Evolutionary conservation across 805 yeast genomes (phyloP), one percentile per base, ranked within the genome.

Genomic region (Blastobotrys peoriensis): DNA sequence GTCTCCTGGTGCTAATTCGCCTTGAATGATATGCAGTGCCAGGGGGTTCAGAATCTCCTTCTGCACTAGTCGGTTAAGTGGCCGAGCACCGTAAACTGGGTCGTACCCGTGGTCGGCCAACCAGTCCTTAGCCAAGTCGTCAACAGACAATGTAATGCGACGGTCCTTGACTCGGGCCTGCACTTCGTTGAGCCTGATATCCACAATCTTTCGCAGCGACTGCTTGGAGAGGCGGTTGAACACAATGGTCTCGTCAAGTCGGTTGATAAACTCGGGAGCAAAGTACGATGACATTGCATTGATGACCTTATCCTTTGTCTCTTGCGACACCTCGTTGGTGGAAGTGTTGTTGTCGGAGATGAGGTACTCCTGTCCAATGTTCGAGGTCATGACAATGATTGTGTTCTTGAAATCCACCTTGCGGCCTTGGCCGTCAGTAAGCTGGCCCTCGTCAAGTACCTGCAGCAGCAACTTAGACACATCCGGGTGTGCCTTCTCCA

Each of bases 401-500:
- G 98, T 86, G 63, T 93, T 93, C 54, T 89, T 78, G 78, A 91
- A 91, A 63, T 93, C 97, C 40, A 93, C 87, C 53, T 83, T 84
- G 48, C 88, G 86, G 23, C 98, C 98, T 58, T 88, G 95, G 2
- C 96, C 83, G 62, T 91, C 98, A 0, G 98, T 91, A 55, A 91
- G 73, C 43, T 84, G 79, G 45, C 98, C 98, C 65, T 91, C 98
- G 64, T 91, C 98, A 43, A 91, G 70, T 0, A 91, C 98, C 65
- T 93, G 98, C 48, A 91, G 68, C 40, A 91, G 69, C 34, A 91
- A 73, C 65, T 93, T 93, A 23, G 95, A 81, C n/a, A 91, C 83
- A 65, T 91, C 98, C 2, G 88, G 83, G 63, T 93, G 98, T 0
- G 98, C 98, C 65, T 91, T 91, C 58, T 91, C 98, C 64, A 91